Evolutionary conservation across 495 filamentous ascomycete genomes (phyloP).

Genomic region (Aspergillus incahuasiensis): DNA sequence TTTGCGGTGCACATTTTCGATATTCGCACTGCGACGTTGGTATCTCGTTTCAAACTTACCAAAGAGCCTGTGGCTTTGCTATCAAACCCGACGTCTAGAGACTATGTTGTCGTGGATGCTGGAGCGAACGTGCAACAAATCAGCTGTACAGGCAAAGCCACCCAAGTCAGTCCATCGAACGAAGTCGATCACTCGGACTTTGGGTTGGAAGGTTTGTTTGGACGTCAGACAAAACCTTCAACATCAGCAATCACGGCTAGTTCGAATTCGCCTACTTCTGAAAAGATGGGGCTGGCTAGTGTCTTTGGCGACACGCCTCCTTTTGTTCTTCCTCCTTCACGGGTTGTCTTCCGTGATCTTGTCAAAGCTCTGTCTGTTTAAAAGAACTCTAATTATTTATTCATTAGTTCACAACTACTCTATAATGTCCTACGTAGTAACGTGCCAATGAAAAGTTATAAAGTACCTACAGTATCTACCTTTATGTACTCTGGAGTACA

Average conservation of each 20-base stretch:
- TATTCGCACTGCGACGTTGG: constrained; percentile 28
- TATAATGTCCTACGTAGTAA: too few relatives aligned
- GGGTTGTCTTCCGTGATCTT: constrained; percentile 73
- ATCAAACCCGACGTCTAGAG: constrained; percentile 45
- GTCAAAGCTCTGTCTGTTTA: constrained; percentile 33
- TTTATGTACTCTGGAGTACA: too few relatives aligned
- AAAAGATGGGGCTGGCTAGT: constrained; percentile 61
- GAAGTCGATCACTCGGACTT: constrained; percentile 39
- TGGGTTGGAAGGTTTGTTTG: constrained; percentile 49
- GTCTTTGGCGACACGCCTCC: constrained; percentile 71
- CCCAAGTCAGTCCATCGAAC: constrained; percentile 42
- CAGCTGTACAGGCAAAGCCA: constrained; percentile 53
- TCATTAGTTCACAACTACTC: too few relatives aligned
- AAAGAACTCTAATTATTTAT: background rate
- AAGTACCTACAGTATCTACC: too few relatives aligned
- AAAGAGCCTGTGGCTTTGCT: constrained; percentile 32
- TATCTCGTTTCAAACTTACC: constrained; percentile 25
- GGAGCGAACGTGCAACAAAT: constrained; percentile 41
- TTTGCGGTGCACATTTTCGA: constrained; percentile 34
- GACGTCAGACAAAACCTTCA: constrained; percentile 20
- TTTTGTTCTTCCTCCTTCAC: constrained; percentile 71
- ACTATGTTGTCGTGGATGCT: constrained; percentile 52
- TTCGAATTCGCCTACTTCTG: constrained; percentile 50
- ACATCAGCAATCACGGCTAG: constrained; percentile 15
- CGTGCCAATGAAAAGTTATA: too few relatives aligned